Evolutionary conservation across 768 basidiomycete species (phyloP).

Genomic region (Suillus ampliporus): DNA sequence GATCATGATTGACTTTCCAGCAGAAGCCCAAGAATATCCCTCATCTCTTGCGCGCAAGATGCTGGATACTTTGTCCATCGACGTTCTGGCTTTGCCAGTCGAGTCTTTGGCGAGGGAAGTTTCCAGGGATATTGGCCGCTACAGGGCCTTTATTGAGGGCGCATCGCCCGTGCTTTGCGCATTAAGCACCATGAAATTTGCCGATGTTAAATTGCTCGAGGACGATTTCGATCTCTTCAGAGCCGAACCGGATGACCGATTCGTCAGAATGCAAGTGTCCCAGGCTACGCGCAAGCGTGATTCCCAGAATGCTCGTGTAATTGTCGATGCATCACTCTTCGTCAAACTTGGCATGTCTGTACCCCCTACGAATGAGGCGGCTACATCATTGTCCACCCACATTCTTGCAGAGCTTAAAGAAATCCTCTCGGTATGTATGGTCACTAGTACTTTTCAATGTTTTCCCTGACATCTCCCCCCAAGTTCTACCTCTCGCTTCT

Average conservation of each 20-base stretch:
- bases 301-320: conserved; percentile 13
- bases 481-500: conserved; percentile 35
- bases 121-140: conserved; percentile 19
- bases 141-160: conserved; percentile 28
- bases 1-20: conserved; percentile 43
- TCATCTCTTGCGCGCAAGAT: conserved; percentile 27
- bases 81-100: conserved; percentile 29
- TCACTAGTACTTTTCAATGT: background rate
- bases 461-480: background rate
- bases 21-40: conserved; percentile 23
- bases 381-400: conserved; percentile 11
- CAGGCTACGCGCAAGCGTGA: conserved; percentile 34
- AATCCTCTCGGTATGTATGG: conserved; percentile 35
- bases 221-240: conserved; percentile 10
- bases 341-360: conserved; percentile 30
- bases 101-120: conserved; percentile 17
- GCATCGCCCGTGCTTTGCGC: conserved; percentile 30
- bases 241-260: conserved; percentile 5
- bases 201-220: background rate
- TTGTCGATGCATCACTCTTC: conserved; percentile 37
- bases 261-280: conserved; percentile 21
- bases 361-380: conserved; percentile 32
- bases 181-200: conserved; percentile 13
- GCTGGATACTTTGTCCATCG: conserved; percentile 30
- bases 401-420: conserved; percentile 32